Base-by-base conservation (phyloP, 2,329 filamentous ascomycete genomes). In the Beauveria asiatica region DNA sequence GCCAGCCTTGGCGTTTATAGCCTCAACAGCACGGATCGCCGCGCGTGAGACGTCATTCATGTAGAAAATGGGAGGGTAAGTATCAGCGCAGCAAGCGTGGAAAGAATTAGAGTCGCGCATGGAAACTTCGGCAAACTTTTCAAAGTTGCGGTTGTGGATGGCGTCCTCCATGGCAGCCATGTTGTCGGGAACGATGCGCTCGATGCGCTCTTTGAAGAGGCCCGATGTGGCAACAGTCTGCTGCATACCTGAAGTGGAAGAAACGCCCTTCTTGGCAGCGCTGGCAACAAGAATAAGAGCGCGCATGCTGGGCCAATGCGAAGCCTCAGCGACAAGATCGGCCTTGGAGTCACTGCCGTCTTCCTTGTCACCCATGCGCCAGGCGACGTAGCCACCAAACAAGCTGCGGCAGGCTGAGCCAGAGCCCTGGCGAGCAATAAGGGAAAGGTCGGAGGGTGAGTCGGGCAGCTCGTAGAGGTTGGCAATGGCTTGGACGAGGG, bases 81-180 rank as follows among this genome's bases (percentile, higher is more conserved):
- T 97, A 73, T 99, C 94, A 67, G 95, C 80, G 73, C 94, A 97
- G 61, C 88, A 91, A 42, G 94, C 90, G 74, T 99, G 94, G 85
- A 99, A 99, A 62, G 86, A 90, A 78, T 99, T 99, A 71, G 89
- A 95, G 73, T 99, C 94, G 73, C 87, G 88, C 92, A 97, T 99
- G 17, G 94, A 96, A 63, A 97, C 83, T 72, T 90, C 86, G 25
- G 88, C 94, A 70, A 99, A 99, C 21, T 82, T 79, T 67, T 86
- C 83, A 76, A 99, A 99, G 76, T 99, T 89, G 67, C 83, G 84
- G 64, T 83, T 80, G 66, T 80, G 76, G 63, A 97, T 87, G 5
- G 93, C 92, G 62, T 86, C 82, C 76, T 94, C 89, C 87, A 97
- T 97, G 64, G 83, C 79, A 50, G 77, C 75, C 92, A 97, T 97